phyloP scores from a whole-genome alignment of 306 rosid species.

The Pterocarpus santalinus region DNA sequence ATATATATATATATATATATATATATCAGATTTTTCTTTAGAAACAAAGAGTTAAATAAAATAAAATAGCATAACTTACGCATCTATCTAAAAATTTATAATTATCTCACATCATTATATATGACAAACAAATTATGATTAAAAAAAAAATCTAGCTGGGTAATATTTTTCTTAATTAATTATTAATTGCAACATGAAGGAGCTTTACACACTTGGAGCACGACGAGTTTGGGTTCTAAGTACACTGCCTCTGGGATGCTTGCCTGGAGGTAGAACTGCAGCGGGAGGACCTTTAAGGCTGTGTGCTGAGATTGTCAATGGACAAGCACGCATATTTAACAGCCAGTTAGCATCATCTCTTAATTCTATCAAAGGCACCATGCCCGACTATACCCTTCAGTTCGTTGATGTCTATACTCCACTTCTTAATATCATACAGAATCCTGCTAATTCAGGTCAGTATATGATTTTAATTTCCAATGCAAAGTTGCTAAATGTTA shows the following conservation, averaged over 20 bases:
- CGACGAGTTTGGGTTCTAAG: slow-evolving; percentile 50
- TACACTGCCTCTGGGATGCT: slow-evolving; percentile 56
- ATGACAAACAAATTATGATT: too few species aligned
- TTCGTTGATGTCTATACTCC: slow-evolving; percentile 52
- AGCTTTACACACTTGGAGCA: slow-evolving; percentile 52
- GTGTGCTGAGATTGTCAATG: not conserved
- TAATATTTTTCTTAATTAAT: too few species aligned
- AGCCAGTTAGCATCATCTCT: slow-evolving; percentile 14
- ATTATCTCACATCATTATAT: too few species aligned
- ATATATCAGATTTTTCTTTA: too few species aligned
- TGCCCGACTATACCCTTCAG: slow-evolving; percentile 16
- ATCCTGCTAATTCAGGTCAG: slow-evolving; percentile 41
- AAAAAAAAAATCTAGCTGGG: too few species aligned
- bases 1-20: too few species aligned
- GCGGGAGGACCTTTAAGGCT: not conserved
- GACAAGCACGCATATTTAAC: slow-evolving; percentile 43
- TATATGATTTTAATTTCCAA: too few species aligned
- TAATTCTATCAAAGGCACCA: not conserved
- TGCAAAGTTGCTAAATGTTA: too few species aligned
- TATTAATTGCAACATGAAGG: slow-evolving; percentile 20
- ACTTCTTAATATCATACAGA: slow-evolving; percentile 34
- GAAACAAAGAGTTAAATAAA: too few species aligned
- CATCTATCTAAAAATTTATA: too few species aligned
- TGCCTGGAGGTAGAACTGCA: slow-evolving; percentile 45
- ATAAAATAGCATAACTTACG: too few species aligned